Evolutionary conservation across 176 grass and related monocot genomes (phyloP).

Genomic region (Oryza brachyantha): DNA sequence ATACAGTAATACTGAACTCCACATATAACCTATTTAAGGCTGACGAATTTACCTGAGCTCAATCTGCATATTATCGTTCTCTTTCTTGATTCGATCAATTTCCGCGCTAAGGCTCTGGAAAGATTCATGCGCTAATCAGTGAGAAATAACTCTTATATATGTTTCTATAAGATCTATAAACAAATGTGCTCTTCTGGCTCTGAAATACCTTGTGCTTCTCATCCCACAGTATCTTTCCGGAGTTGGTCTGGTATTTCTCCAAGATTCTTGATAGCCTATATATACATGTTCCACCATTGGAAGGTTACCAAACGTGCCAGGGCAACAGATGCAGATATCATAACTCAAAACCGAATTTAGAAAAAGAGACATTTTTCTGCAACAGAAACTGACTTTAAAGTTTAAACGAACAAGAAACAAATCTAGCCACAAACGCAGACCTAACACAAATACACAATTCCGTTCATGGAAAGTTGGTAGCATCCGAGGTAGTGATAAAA

Average conservation of each 20-base stretch:
- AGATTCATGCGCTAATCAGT: neutral
- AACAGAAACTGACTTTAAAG: neutral
- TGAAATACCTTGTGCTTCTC: constrained; percentile 83
- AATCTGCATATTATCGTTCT: constrained; percentile 96
- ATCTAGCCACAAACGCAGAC: constrained; percentile 14
- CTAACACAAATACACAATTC: constrained; percentile 1
- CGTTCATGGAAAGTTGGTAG: neutral
- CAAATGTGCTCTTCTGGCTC: neutral
- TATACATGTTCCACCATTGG: neutral
- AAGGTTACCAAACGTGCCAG: neutral
- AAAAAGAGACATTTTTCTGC: neutral
- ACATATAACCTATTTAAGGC: neutral
- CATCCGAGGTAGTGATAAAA: neutral
- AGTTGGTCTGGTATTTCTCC: constrained; percentile 96
- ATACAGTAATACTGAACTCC: neutral
- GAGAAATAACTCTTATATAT: neutral
- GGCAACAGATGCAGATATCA: neutral
- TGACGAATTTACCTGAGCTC: constrained; percentile 63
- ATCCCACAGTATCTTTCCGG: constrained; percentile 91
- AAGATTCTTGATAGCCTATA: constrained; percentile 70
- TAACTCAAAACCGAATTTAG: neutral
- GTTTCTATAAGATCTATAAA: neutral
- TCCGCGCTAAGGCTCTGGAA: constrained; percentile 82
- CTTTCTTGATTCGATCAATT: constrained; percentile 92
- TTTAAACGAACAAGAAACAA: neutral